Conservation (phyloP, 352 stramenopile genomes). For the Thalassiosira hispida region DNA sequence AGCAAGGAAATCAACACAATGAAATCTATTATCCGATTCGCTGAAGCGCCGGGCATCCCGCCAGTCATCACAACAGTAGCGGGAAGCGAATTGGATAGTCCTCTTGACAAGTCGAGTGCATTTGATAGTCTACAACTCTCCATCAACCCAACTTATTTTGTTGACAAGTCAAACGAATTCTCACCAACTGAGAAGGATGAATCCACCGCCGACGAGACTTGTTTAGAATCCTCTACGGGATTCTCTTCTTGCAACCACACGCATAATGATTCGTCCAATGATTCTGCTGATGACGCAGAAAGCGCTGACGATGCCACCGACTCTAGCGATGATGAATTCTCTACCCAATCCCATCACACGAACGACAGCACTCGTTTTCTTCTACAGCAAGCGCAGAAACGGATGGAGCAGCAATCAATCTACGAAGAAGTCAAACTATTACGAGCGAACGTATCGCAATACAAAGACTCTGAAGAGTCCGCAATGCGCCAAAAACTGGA, state of each 20-base stretch:
- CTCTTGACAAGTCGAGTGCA: no score
- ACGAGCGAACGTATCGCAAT: constrained; percentile 20
- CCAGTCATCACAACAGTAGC: no score
- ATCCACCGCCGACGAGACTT: not conserved
- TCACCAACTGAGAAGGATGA: constrained; percentile 4
- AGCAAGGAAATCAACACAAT: no score
- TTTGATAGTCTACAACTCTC: not conserved
- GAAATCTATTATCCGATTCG: no score
- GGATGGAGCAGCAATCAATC: constrained; percentile 32
- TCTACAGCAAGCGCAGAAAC: constrained; percentile 23
- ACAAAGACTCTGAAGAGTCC: constrained; percentile 15
- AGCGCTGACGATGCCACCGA: not conserved
- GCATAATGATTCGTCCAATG: no score
- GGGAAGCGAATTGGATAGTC: no score
- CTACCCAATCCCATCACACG: constrained; percentile 11
- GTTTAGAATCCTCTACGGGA: not conserved
- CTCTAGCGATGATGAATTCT: constrained; percentile 10
- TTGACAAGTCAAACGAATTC: not conserved
- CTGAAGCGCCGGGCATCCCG: no score
- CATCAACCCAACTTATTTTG: not conserved
- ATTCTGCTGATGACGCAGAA: not conserved
- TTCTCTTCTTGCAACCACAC: not conserved
- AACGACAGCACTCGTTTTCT: constrained; percentile 28
- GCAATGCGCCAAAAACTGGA: constrained; percentile 11
- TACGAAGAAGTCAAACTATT: constrained; percentile 29